A percentile compares a stretch with the other conserved stretches of the same genome.
Evolutionary conservation across 2,329 filamentous ascomycete genomes (phyloP).

Genomic region (Fusarium kyushuense): DNA sequence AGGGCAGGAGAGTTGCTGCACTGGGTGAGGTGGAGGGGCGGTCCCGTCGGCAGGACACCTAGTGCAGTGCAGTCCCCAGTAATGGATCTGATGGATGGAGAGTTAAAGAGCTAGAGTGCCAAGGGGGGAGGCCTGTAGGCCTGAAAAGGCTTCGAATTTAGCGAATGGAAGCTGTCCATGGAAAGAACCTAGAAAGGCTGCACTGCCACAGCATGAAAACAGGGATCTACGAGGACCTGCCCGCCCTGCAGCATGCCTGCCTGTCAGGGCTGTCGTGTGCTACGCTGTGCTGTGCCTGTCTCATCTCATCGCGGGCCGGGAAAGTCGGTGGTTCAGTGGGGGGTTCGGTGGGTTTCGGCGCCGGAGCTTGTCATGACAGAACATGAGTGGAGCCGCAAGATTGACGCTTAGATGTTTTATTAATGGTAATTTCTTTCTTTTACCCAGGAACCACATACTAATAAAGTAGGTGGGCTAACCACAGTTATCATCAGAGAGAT

Average conservation of each 20-base stretch:
- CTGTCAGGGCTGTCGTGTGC: conserved; percentile 23
- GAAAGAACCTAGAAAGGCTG: conserved; percentile 20
- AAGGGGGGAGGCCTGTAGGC: neutral
- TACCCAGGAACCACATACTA: conserved; percentile 32
- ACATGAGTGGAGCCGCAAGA: conserved; percentile 25
- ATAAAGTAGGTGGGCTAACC: conserved; percentile 32
- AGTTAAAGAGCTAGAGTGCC: neutral
- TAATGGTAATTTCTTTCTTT: conserved; percentile 23
- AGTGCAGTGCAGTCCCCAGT: conserved; percentile 16
- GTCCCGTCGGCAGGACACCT: conserved; percentile 33
- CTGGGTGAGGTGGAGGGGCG: conserved; percentile 35
- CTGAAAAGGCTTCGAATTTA: conserved; percentile 5
- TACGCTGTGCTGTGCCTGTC: conserved; percentile 22
- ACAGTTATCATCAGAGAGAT: conserved; percentile 19
- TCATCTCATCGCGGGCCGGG: conserved; percentile 28
- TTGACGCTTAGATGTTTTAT: conserved; percentile 26
- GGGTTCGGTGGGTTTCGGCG: conserved; percentile 28
- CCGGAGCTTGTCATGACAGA: conserved; percentile 18
- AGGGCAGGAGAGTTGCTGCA: conserved; percentile 32
- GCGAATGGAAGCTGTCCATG: conserved; percentile 17
- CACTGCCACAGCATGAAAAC: conserved; percentile 38
- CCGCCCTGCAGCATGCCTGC: conserved; percentile 10
- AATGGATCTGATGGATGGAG: neutral
- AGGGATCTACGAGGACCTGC: conserved; percentile 19
- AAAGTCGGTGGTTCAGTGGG: conserved; percentile 24